Conservation (phyloP, 805 yeast species). For the Barnettozyma pratensis region DNA sequence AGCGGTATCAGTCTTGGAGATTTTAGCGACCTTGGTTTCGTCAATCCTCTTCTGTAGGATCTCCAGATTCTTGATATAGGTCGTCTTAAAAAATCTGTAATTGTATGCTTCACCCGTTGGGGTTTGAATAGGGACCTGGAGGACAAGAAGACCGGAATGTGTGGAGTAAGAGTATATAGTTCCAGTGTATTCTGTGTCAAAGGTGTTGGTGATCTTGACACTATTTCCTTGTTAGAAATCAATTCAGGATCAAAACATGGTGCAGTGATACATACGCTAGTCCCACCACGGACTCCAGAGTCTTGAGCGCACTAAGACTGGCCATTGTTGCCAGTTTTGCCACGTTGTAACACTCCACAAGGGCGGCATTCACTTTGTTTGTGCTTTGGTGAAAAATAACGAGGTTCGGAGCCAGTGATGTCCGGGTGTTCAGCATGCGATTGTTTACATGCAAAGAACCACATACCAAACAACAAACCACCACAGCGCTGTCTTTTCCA, state of each 20-base stretch:
- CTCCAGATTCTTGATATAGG: slow-evolving; percentile 50
- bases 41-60: slow-evolving; percentile 37
- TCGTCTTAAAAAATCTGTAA: slow-evolving; percentile 50
- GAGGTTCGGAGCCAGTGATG: neutral
- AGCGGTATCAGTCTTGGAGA: slow-evolving; percentile 12
- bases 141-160: slow-evolving; percentile 31
- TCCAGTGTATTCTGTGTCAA: slow-evolving; percentile 57
- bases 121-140: slow-evolving; percentile 13
- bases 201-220: slow-evolving; percentile 55
- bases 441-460: too few species aligned
- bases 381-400: too few species aligned
- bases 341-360: neutral
- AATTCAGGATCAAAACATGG: too few species aligned
- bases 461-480: neutral
- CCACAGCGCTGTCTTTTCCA: neutral
- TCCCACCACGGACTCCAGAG: slow-evolving; percentile 11
- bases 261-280: slow-evolving; percentile 6
- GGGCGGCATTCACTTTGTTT: too few species aligned
- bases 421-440: neutral
- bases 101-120: slow-evolving; percentile 15
- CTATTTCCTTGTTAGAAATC: slow-evolving; percentile 24
- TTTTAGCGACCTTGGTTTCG: slow-evolving; percentile 14
- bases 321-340: slow-evolving; percentile 1
- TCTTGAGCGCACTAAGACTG: slow-evolving; percentile 5
- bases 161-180: slow-evolving; percentile 57